Evolutionary conservation across 75 land plant species (phyloP).

Genomic region (Selaginella moellendorffii): DNA sequence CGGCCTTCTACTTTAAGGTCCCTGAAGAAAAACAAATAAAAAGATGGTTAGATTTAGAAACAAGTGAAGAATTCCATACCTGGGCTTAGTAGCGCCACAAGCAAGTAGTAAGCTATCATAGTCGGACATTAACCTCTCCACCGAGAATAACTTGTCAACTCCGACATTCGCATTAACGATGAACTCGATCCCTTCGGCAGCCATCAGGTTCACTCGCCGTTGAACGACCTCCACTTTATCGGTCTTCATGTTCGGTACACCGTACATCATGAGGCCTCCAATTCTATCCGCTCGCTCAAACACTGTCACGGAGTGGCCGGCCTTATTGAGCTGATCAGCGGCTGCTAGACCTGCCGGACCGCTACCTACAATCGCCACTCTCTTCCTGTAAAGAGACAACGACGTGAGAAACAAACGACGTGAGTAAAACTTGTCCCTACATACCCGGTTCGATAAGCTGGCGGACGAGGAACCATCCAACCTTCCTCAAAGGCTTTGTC

Average conservation of each 20-base stretch:
- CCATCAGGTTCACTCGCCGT: slow-evolving; percentile 86
- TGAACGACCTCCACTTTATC: slow-evolving; percentile 94
- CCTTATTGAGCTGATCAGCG: slow-evolving; percentile 91
- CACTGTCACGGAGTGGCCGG: slow-evolving; percentile 85
- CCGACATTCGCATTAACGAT: slow-evolving; percentile 91
- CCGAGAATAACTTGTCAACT: slow-evolving; percentile 54
- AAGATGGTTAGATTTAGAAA: neutral
- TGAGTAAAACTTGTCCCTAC: neutral
- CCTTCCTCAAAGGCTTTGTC: slow-evolving; percentile 96
- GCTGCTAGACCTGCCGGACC: slow-evolving; percentile 99
- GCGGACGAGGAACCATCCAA: slow-evolving; percentile 98
- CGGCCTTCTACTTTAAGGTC: slow-evolving; percentile 84
- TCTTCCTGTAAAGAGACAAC: slow-evolving; percentile 47
- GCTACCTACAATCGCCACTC: slow-evolving; percentile 84
- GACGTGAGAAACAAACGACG: no score
- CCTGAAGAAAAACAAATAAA: slow-evolving; percentile 41
- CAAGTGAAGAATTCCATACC: slow-evolving; percentile 24
- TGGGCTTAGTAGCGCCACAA: slow-evolving; percentile 94
- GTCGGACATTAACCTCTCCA: slow-evolving; percentile 46
- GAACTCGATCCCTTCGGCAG: slow-evolving; percentile 75
- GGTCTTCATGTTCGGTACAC: slow-evolving; percentile 98
- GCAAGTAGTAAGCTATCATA: slow-evolving; percentile 79
- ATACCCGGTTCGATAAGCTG: slow-evolving; percentile 79
- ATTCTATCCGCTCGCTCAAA: slow-evolving; percentile 92
- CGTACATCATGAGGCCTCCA: slow-evolving; percentile 99